Conservation (phyloP, 805 yeast genomes). For the Yarrowia sp. region DNA sequence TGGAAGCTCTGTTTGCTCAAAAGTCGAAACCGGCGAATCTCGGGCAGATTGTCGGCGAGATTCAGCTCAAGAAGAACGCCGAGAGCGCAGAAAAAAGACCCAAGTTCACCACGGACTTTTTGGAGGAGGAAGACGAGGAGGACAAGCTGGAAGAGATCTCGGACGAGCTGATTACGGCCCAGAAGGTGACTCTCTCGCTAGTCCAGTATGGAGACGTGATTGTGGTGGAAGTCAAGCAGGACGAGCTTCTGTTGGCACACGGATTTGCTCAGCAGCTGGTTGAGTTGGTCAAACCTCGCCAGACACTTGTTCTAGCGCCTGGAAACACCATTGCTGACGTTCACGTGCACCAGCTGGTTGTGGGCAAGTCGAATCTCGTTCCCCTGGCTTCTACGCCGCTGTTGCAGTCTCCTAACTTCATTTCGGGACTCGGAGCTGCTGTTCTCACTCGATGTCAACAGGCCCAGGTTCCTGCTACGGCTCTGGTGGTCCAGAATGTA, state of each 20-base stretch:
- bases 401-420: conserved; percentile 26
- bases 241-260: conserved; percentile 2
- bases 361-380: not conserved
- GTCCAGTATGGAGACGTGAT: not conserved
- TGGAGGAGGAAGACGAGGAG: conserved; percentile 2
- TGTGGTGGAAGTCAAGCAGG: not conserved
- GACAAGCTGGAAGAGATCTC: not conserved
- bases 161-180: not conserved
- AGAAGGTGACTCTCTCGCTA: not conserved
- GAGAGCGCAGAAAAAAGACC: not conserved
- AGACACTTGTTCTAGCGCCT: not conserved
- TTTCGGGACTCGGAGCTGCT: conserved; percentile 38
- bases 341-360: not conserved
- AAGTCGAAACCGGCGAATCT: not conserved
- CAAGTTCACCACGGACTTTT: not conserved
- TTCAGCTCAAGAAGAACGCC: conserved; percentile 3
- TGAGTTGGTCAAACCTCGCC: not conserved
- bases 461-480: conserved; percentile 30
- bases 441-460: conserved; percentile 33
- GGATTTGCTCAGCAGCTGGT: conserved; percentile 2
- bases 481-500: conserved; percentile 35
- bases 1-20: not conserved
- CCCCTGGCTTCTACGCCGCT: not conserved
- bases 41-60: conserved; percentile 2
- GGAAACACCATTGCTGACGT: conserved; percentile 13